Base-by-base conservation (phyloP, 345 rosid genomes). In the Acer saccharum region DNA sequence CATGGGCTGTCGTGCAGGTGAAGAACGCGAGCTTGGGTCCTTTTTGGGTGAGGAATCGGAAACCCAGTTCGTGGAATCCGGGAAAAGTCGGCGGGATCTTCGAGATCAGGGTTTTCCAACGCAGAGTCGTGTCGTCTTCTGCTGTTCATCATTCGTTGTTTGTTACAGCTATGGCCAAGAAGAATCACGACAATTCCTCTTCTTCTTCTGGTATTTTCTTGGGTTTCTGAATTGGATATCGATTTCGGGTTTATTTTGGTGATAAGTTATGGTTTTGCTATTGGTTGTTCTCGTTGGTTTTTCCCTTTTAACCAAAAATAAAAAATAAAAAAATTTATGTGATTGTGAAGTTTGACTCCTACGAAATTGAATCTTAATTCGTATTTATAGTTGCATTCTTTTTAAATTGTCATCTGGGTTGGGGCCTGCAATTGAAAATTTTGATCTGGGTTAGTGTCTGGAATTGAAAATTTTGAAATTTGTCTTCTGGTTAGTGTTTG, bases 151-250 rank as follows among this genome's bases (percentile, higher is more conserved):
- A 76, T 79, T 82, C 88, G 5, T 73, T 84, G 46, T 71, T 82
- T 55, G 83, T 91, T 16, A 81, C 74, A 81, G 87, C 92, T 44
- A 84, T 89, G 60, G 88, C 93, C 16, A 91, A 89, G 87, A 91
- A 88, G 88, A 91, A 88, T 79, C 81, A 83, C 72, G 84, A 78
- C 46, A 77, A 83, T 76, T 81, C 85, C 61, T 80, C 85, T 75
- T 61, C 88, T 46, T 74, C 84, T 46, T 74, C 84, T 69, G 93
- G 93, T 89, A 81, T 29, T 20, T 50, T 21, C 64, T 75, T 48
- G 6, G 10, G 35, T 50, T 73, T 32, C 7, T 74, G 44, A n/a
- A 14, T 11, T 64, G 62, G 46, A 62, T 29, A 25, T 52, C 29
- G 29, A 64, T 10, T 50, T n/a, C 63, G 27, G 64, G 35, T 65